These are phyloP conservation scores for Tothia fuscella DNA, from an alignment of 2,329 filamentous ascomycete genomes.

Conservation along the genomic window DNA sequence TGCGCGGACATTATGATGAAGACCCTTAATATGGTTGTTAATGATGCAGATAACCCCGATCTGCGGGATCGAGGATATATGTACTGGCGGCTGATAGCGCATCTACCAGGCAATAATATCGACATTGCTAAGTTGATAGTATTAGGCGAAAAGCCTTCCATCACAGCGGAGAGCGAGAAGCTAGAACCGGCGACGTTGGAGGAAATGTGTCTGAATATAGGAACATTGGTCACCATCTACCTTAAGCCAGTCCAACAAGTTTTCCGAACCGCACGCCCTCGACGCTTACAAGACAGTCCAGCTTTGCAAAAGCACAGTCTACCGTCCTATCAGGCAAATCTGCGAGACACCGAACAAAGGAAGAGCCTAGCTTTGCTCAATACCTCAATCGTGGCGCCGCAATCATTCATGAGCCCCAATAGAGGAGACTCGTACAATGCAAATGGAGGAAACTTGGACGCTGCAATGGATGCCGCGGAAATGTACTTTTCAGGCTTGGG, in stretches of 20 bases:
- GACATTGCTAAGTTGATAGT: slow-evolving; percentile 75
- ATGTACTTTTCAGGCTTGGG: slow-evolving; percentile 11
- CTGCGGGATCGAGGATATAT: slow-evolving; percentile 93
- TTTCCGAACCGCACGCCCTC: slow-evolving; percentile 76
- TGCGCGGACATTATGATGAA: slow-evolving; percentile 87
- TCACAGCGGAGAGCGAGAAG: slow-evolving; percentile 91
- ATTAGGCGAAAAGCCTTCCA: slow-evolving; percentile 94
- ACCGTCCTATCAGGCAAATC: slow-evolving; percentile 41
- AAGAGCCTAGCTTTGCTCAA: slow-evolving; percentile 7
- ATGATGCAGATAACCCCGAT: slow-evolving; percentile 98
- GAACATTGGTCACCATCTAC: slow-evolving; percentile 92
- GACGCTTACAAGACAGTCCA: slow-evolving; percentile 68
- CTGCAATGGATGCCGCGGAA: slow-evolving; percentile 12
- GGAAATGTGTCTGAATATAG: slow-evolving; percentile 94
- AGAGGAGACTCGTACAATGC: slow-evolving; percentile 14
- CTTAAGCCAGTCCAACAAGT: slow-evolving; percentile 96
- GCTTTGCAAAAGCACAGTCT: slow-evolving; percentile 66
- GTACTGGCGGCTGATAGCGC: slow-evolving; percentile 92
- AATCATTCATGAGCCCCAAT: slow-evolving; percentile 16
- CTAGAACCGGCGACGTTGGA: slow-evolving; percentile 84
- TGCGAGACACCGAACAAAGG: slow-evolving; percentile 17
- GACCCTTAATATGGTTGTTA: slow-evolving; percentile 95
- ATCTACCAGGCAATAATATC: slow-evolving; percentile 24
- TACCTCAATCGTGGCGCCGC: slow-evolving; percentile 13
- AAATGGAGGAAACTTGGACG: slow-evolving; percentile 2